Evolutionary conservation across 192 early-diverging fungal genomes (phyloP).

Genomic region (Gaertneriomyces sp.): DNA sequence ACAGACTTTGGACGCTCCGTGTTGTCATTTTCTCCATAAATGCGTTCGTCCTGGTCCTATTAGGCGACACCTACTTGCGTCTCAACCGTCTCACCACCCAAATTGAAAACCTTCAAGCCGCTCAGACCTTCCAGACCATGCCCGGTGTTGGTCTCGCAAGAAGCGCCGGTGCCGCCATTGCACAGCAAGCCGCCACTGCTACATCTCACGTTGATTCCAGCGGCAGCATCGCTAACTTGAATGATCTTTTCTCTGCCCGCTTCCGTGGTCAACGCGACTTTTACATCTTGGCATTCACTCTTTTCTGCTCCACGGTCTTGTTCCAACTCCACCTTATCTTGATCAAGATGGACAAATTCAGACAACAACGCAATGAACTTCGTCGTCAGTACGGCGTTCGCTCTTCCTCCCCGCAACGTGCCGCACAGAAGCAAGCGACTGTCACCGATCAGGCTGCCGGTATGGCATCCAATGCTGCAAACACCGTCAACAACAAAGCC

Average conservation of each 20-base stretch:
- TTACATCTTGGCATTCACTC: constrained; percentile 29
- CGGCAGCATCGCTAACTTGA: constrained; percentile 21
- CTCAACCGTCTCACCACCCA: constrained; percentile 24
- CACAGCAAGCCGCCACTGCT: not conserved
- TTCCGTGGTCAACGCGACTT: constrained; percentile 36
- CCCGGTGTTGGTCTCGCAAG: not conserved
- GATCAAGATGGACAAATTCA: constrained; percentile 31
- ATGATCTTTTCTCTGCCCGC: constrained; percentile 27
- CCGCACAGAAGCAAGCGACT: not conserved
- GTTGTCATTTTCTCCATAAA: constrained; percentile 26
- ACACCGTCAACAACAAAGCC: not conserved
- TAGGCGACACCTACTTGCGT: constrained; percentile 33
- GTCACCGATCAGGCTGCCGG: constrained; percentile 1
- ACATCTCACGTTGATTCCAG: constrained; percentile 8
- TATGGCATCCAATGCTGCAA: not conserved
- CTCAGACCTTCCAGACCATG: constrained; percentile 11
- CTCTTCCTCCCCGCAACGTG: not conserved
- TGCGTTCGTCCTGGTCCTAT: constrained; percentile 22
- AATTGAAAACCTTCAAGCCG: constrained; percentile 25
- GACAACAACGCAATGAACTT: constrained; percentile 22
- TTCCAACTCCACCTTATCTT: constrained; percentile 22
- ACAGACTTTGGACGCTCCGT: constrained; percentile 26
- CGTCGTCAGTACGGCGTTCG: not conserved
- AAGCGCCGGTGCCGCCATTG: constrained; percentile 9
- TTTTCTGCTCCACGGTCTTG: constrained; percentile 29